Conservation (phyloP, 805 yeast genomes). For the Wickerhamomyces kurtzmanii region DNA sequence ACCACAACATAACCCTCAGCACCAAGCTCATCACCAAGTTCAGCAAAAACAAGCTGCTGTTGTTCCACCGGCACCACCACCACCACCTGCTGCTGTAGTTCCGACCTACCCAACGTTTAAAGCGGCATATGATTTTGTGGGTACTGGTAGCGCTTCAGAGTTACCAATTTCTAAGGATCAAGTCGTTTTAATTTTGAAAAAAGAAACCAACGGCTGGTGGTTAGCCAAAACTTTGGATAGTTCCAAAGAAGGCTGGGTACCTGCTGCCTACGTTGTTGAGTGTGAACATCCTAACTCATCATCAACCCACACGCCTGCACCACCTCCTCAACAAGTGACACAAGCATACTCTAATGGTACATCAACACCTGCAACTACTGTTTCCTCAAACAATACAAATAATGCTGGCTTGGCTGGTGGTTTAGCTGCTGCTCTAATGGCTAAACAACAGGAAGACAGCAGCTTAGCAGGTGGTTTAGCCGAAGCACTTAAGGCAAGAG, state of each 20-base stretch:
- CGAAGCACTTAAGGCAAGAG: constrained; percentile 75
- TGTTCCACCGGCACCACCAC: constrained; percentile 72
- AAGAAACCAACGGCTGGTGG: constrained; percentile 91
- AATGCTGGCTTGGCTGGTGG: constrained; percentile 36
- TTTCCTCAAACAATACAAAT: constrained; percentile 9
- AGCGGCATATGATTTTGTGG: constrained; percentile 84
- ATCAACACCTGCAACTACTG: constrained; percentile 9
- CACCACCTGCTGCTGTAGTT: constrained; percentile 50
- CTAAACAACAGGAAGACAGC: constrained; percentile 50
- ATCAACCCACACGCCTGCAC: constrained; percentile 17
- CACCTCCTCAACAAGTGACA: constrained; percentile 22
- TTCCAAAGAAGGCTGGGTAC: constrained; percentile 90
- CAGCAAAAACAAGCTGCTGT: constrained; percentile 14
- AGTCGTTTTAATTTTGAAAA: constrained; percentile 58
- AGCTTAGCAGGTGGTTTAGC: constrained; percentile 79
- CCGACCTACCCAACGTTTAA: constrained; percentile 71
- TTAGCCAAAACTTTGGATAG: constrained; percentile 74
- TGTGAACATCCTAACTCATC: constrained; percentile 37
- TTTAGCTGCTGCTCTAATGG: constrained; percentile 58
- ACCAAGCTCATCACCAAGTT: constrained; percentile 11
- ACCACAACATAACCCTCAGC: constrained; percentile 44
- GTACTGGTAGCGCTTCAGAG: constrained; percentile 75
- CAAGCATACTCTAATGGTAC: constrained; percentile 10
- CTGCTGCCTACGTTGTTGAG: constrained; percentile 77
- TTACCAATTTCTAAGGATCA: constrained; percentile 73